Evolutionary conservation across 768 basidiomycete genomes (phyloP).

Genomic region (Lentinula aciculospora): DNA sequence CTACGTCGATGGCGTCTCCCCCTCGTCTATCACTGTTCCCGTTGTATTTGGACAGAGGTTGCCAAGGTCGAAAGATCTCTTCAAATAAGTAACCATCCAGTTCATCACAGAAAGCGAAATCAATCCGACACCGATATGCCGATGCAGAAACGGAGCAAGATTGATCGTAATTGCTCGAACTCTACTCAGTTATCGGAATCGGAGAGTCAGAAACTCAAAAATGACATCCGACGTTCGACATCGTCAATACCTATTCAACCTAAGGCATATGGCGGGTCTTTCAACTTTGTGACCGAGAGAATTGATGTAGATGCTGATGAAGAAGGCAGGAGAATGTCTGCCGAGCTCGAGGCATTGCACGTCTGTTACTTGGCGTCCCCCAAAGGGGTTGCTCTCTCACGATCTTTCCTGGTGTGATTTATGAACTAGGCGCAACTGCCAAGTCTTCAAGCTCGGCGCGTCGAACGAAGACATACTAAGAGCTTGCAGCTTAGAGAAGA

Average conservation of each 20-base stretch:
- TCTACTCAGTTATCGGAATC: too few relatives aligned
- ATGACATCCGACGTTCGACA: not conserved
- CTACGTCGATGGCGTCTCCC: too few relatives aligned
- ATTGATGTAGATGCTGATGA: not conserved
- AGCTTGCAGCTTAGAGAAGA: not conserved
- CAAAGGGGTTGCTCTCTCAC: too few relatives aligned
- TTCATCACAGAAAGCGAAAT: not conserved
- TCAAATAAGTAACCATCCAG: not conserved
- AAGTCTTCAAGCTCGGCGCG: not conserved
- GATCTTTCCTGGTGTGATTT: not conserved
- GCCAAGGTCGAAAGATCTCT: not conserved
- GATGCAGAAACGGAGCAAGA: not conserved
- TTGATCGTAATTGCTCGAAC: not conserved
- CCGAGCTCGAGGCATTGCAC: not conserved
- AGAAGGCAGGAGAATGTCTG: not conserved
- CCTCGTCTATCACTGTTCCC: too few relatives aligned
- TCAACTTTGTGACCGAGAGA: not conserved
- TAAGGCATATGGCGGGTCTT: not conserved
- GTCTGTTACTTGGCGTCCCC: not conserved
- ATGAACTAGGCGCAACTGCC: not conserved
- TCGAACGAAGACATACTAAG: not conserved
- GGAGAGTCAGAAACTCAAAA: not conserved
- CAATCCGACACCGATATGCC: not conserved
- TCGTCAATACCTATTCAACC: not conserved
- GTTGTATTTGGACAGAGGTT: too few relatives aligned